Evolutionary conservation across 345 rosid genomes (phyloP), one percentile per base, ranked within the genome.

Genomic region (Nasturtium officinale): DNA sequence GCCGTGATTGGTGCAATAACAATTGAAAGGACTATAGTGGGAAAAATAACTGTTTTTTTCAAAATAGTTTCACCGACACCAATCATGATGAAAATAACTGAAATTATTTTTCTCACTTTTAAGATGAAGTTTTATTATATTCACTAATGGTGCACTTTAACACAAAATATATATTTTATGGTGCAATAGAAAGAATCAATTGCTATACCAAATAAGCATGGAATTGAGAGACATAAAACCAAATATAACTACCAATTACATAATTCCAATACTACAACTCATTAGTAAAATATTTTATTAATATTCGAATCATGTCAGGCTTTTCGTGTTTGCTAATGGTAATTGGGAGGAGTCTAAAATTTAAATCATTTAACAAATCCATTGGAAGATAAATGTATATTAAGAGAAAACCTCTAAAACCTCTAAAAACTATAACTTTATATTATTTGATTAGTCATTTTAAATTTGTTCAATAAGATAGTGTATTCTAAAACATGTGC

Each of bases 1-100:
- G 23, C 78, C 78, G 78, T 52, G 55, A 60, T 67, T 75, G 63
- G 78, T 75, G 78, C 73, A 75, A 9, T 67, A 59, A 6, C 5
- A 74, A 17, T 47, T 75, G 56, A 7, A 42, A 10, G 5, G 6
- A 58, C 11, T 59, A 29, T n/a, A 55, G 21, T 18, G 65, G 18
- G 9, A 3, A 16, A 6, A 46, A 3, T n/a, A 26, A 23, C 71
- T 73, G 38, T 72, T 30, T 16, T n/a, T 28, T 16, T 64, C 50
- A 45, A 8, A 15, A 48, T 59, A 26, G 51, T 65, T 56, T 74
- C 66, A 74, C 65, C 65, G 32, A 43, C 77, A 56, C 33, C 25
- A 18, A 56, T 57, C 43, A 37, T 53, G 15, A 53, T 53, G 28
- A 50, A 33, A 21, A 40, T 29, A 28, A 13, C 61, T 40, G 12